Conservation (phyloP, 2,329 filamentous ascomycete species). For the Daldinia sp. region DNA sequence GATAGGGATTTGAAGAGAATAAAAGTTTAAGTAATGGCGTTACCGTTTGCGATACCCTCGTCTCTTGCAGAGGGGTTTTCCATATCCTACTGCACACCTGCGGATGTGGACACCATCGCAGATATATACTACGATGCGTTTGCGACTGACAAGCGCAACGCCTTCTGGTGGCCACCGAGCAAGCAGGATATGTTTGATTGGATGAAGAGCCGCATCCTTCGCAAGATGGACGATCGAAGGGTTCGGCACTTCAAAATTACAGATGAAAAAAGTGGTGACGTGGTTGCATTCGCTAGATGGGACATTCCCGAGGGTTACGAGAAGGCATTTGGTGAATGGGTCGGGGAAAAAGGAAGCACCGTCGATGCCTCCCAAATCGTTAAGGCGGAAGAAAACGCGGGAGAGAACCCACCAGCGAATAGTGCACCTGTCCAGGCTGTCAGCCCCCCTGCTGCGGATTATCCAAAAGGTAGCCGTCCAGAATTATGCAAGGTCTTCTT, state of each 20-base stretch:
- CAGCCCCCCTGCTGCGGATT: constrained; percentile 24
- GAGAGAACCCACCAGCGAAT: constrained; percentile 21
- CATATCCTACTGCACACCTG: constrained; percentile 45
- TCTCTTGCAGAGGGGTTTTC: constrained; percentile 45
- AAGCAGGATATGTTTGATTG: constrained; percentile 47
- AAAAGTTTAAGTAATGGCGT: constrained; percentile 39
- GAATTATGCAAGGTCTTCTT: constrained; percentile 51
- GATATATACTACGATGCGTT: constrained; percentile 50
- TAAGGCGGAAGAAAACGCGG: constrained; percentile 20
- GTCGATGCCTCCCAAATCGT: constrained; percentile 35
- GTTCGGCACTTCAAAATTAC: constrained; percentile 53
- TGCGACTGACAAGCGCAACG: constrained; percentile 42
- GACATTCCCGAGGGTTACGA: constrained; percentile 50
- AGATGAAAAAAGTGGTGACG: constrained; percentile 45
- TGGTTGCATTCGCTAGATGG: constrained; percentile 54
- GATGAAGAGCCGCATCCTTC: constrained; percentile 48
- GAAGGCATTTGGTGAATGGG: constrained; percentile 42
- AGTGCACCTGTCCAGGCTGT: constrained; percentile 35
- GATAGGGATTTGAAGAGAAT: neutral
- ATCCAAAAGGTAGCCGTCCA: constrained; percentile 51
- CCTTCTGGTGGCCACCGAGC: constrained; percentile 50
- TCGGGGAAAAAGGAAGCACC: constrained; percentile 20
- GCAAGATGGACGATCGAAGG: constrained; percentile 48
- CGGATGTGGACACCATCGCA: constrained; percentile 49
- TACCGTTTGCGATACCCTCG: constrained; percentile 47